Evolutionary conservation across 345 rosid genomes (phyloP).

Genomic region (Dipteronia dyeriana): DNA sequence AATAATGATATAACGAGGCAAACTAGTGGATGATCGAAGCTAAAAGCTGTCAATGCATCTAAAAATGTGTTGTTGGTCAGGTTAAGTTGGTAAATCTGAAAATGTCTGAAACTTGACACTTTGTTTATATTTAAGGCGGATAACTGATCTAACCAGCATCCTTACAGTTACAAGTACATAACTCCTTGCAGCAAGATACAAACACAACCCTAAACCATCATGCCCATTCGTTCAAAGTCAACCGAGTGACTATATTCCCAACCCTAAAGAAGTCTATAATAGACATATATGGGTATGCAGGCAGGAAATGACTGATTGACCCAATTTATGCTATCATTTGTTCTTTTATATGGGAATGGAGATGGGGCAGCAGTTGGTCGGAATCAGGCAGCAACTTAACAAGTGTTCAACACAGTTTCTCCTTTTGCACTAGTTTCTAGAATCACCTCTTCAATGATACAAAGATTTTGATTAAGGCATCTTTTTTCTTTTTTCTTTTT

Average conservation of each 20-base stretch:
- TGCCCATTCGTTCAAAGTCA: background rate
- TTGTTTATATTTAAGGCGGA: background rate
- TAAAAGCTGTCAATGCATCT: background rate
- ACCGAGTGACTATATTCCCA: background rate
- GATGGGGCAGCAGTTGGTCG: background rate
- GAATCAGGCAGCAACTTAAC: background rate
- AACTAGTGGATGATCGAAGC: background rate
- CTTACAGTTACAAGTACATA: background rate
- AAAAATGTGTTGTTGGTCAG: background rate
- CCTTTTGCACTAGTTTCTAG: background rate
- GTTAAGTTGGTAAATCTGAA: background rate
- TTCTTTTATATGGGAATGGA: background rate
- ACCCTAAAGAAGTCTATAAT: background rate
- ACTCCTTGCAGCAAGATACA: background rate
- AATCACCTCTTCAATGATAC: background rate
- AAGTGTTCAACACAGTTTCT: background rate
- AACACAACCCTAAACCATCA: background rate
- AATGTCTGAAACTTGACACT: background rate
- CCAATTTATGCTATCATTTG: background rate
- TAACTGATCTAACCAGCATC: background rate
- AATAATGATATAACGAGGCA: background rate
- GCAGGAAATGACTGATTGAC: background rate
- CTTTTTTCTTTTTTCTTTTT: no score
- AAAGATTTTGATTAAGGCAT: background rate
- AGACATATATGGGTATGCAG: background rate